Evolutionary conservation across 176 grass and related monocot species (phyloP).

Genomic region (Hordeum marinum): DNA sequence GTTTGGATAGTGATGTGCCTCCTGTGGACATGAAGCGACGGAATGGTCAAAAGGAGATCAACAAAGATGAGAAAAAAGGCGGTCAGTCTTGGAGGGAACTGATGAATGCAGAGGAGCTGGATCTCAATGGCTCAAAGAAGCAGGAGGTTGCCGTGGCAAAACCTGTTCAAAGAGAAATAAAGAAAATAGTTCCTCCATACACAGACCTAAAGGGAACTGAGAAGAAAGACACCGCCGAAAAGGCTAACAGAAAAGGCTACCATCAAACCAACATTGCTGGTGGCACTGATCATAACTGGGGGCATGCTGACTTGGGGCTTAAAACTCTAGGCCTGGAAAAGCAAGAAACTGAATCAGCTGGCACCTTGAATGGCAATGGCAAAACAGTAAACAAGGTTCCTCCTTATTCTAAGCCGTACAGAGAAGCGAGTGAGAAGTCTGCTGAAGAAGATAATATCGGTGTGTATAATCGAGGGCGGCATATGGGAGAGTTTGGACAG

Average conservation of each 20-base stretch:
- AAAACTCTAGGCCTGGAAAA: conserved; percentile 39
- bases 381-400: conserved; percentile 54
- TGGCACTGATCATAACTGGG: conserved; percentile 35
- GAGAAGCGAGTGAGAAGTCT: conserved; percentile 8
- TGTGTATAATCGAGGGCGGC: conserved; percentile 3
- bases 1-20: conserved; percentile 25
- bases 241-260: conserved; percentile 24
- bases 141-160: conserved; percentile 32
- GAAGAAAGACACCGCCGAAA: background rate
- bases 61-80: conserved; percentile 31
- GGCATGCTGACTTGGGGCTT: conserved; percentile 39
- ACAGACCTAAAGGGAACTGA: background rate
- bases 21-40: conserved; percentile 29
- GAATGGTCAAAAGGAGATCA: conserved; percentile 32
- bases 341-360: conserved; percentile 31
- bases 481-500: conserved; percentile 24
- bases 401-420: conserved; percentile 64
- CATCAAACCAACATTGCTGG: conserved; percentile 17
- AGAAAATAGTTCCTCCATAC: conserved; percentile 24
- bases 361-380: conserved; percentile 28
- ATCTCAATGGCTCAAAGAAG: conserved; percentile 50
- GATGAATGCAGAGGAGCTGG: conserved; percentile 25
- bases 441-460: conserved; percentile 34
- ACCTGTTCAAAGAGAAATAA: conserved; percentile 21
- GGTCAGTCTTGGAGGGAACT: conserved; percentile 5